Evolutionary conservation across 148 eudicot species (phyloP).

Genomic region (Rhododendron ferrugineum): DNA sequence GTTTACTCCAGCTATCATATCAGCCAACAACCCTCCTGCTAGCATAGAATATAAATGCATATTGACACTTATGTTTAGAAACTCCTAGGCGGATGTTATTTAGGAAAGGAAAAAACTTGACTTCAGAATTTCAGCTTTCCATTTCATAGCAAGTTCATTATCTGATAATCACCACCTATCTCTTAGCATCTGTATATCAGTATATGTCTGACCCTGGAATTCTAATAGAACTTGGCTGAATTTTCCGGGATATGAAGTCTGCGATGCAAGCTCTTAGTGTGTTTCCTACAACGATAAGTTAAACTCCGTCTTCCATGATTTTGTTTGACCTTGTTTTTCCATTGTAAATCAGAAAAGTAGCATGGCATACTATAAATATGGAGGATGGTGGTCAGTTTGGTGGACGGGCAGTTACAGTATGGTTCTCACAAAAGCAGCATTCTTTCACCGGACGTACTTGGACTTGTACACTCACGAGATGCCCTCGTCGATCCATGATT

Average conservation of each 20-base stretch:
- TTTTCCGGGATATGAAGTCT: not conserved
- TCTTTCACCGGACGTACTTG: constrained; percentile 60
- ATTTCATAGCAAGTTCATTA: not conserved
- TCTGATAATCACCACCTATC: not conserved
- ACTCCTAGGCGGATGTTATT: not conserved
- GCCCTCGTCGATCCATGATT: constrained; percentile 57
- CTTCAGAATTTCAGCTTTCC: not conserved
- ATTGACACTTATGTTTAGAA: not conserved
- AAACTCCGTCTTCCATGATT: not conserved
- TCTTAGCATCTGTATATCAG: not conserved
- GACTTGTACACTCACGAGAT: constrained; percentile 55
- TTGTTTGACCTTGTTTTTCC: constrained; percentile 1
- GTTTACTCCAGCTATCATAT: not conserved
- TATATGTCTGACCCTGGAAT: not conserved
- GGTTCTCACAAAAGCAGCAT: constrained; percentile 72
- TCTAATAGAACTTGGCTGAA: not conserved
- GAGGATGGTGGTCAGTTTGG: constrained; percentile 92
- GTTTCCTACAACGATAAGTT: not conserved
- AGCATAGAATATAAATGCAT: not conserved
- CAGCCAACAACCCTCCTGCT: not conserved
- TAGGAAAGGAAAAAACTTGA: not conserved
- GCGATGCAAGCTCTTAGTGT: not conserved
- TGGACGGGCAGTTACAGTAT: constrained; percentile 75
- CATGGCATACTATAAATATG: constrained; percentile 30
- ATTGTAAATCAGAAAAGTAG: constrained; percentile 35